A percentile compares a stretch with the other conserved stretches of the same genome.
Conservation (phyloP, 83 land plant genomes). For the Diphasiastrum complanatum region DNA sequence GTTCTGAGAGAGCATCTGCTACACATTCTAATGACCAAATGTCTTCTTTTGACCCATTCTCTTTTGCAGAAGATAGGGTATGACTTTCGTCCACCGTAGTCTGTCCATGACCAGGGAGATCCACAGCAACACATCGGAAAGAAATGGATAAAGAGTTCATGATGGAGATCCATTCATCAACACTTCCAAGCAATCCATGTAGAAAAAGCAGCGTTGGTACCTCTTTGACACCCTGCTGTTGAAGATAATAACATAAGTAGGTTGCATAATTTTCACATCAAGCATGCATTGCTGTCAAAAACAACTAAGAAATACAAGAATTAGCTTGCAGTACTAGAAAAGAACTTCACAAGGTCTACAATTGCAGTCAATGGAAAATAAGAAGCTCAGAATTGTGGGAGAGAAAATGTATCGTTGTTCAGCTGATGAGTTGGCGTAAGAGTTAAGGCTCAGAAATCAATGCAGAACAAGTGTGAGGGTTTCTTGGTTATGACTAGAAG, state of each 20-base stretch:
- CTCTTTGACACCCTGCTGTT: slow-evolving; percentile 35
- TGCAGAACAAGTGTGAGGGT: too few relatives aligned
- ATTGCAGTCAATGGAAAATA: too few relatives aligned
- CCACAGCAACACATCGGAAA: slow-evolving; percentile 65
- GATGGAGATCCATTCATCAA: slow-evolving; percentile 71
- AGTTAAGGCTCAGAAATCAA: too few relatives aligned
- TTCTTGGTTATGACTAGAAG: too few relatives aligned
- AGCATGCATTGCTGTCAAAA: too few relatives aligned
- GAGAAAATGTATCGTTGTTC: too few relatives aligned
- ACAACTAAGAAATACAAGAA: too few relatives aligned
- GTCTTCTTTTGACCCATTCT: slow-evolving; percentile 4
- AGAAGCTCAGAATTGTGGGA: too few relatives aligned
- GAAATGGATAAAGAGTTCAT: slow-evolving; percentile 68
- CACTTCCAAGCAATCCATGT: slow-evolving; percentile 83
- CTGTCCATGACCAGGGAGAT: slow-evolving; percentile 91
- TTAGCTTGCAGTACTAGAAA: too few relatives aligned
- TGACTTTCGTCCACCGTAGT: slow-evolving; percentile 24
- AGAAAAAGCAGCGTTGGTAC: slow-evolving; percentile 49
- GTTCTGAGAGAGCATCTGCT: slow-evolving; percentile 39
- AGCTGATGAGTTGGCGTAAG: too few relatives aligned
- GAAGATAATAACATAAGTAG: not conserved
- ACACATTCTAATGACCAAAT: slow-evolving; percentile 46
- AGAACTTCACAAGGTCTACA: too few relatives aligned
- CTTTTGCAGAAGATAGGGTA: slow-evolving; percentile 1
- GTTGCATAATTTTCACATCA: too few relatives aligned